phyloP scores from a whole-genome alignment of 805 yeast species.

The Saccharomyces paradoxus region DNA sequence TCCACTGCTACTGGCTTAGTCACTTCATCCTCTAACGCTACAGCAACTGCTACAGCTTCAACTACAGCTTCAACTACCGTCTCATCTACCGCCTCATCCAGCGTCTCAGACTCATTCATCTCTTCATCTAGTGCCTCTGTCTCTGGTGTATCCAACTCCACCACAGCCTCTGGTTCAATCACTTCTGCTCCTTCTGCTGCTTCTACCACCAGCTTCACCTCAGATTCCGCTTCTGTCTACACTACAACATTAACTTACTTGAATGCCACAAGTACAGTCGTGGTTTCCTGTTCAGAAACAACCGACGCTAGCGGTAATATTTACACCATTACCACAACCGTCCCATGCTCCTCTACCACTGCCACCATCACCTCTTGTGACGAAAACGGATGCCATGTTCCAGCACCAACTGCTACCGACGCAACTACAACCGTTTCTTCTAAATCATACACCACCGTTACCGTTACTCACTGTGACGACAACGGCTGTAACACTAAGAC shows the following conservation, averaged over 20 bases:
- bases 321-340: constrained; percentile 1
- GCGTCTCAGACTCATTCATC: background rate
- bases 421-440: constrained; percentile 2
- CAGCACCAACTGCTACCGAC: constrained; percentile 1
- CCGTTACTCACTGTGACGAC: background rate
- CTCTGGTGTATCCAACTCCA: constrained; percentile 12
- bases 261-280: background rate
- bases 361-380: constrained; percentile 4
- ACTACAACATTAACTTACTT: constrained; percentile 2
- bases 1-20: constrained; percentile 3
- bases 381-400: background rate
- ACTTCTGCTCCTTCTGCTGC: constrained; percentile 1
- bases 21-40: constrained; percentile 3
- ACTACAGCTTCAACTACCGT: constrained; percentile 3
- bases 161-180: background rate
- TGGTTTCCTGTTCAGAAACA: background rate
- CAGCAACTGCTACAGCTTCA: too few species aligned
- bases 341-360: constrained; percentile 2
- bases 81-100: constrained; percentile 4
- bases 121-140: constrained; percentile 5
- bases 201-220: background rate
- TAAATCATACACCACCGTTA: background rate
- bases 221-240: constrained; percentile 3
- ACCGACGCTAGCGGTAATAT: background rate
- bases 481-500: background rate